Evolutionary conservation across 805 yeast species (phyloP).

Genomic region (Suhomyces emberorum): DNA sequence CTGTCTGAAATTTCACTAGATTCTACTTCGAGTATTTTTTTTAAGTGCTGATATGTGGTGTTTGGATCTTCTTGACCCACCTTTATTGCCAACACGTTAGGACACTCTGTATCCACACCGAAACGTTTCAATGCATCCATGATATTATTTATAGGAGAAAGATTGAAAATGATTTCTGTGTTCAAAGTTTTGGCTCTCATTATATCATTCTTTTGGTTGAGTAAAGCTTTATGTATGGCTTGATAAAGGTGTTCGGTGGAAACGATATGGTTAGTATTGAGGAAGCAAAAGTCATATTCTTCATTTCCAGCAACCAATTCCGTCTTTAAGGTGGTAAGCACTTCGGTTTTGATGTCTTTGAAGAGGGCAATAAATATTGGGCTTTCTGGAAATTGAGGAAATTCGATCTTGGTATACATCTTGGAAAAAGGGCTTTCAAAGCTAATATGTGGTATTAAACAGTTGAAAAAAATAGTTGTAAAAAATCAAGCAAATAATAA

Average conservation of each 20-base stretch:
- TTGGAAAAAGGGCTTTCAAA: neutral
- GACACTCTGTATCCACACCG: constrained; percentile 57
- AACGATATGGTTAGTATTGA: constrained; percentile 56
- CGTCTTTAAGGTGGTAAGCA: constrained; percentile 39
- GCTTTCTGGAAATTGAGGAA: constrained; percentile 48
- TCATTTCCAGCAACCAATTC: constrained; percentile 44
- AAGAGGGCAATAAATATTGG: constrained; percentile 43
- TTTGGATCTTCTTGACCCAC: constrained; percentile 23
- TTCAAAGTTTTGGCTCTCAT: constrained; percentile 64
- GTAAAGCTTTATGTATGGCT: constrained; percentile 58
- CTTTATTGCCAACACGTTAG: constrained; percentile 50
- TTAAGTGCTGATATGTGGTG: constrained; percentile 28
- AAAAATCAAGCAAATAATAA: no score
- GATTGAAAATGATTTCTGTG: constrained; percentile 66
- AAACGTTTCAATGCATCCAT: constrained; percentile 68
- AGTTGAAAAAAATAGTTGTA: no score
- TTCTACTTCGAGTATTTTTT: constrained; percentile 12
- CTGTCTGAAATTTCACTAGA: constrained; percentile 22
- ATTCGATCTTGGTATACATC: neutral
- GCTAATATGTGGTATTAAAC: no score
- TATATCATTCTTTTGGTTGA: constrained; percentile 45
- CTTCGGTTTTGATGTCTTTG: constrained; percentile 39
- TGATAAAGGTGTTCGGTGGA: constrained; percentile 61
- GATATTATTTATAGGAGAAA: constrained; percentile 69
- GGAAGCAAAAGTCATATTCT: constrained; percentile 59